Percentiles rank a stretch among this genome's conserved stretches.
These are phyloP conservation scores for Nematocida parisii DNA, from an alignment of 371 early-diverging fungal species.

Conservation along the genomic window DNA sequence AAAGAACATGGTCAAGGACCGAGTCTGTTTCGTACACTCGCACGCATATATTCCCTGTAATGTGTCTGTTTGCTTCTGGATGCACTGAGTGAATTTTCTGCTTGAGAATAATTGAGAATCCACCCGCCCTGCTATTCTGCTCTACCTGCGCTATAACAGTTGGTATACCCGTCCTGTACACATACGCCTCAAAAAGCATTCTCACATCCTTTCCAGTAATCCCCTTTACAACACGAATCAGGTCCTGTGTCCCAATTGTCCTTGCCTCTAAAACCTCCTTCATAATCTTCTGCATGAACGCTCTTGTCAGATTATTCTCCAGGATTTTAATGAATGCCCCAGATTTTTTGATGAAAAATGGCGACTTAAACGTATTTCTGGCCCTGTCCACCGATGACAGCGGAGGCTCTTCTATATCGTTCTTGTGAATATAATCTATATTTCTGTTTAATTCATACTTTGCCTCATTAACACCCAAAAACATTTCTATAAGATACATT, in stretches of 20 bases:
- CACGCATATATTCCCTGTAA: conserved; percentile 55
- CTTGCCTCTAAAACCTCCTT: conserved; percentile 36
- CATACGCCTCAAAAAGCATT: conserved; percentile 68
- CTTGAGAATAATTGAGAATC: conserved; percentile 59
- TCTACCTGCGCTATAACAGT: conserved; percentile 58
- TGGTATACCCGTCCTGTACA: conserved; percentile 65
- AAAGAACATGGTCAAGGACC: conserved; percentile 65
- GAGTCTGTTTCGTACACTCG: conserved; percentile 69
- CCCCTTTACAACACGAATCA: conserved; percentile 66
- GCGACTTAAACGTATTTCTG: conserved; percentile 35
- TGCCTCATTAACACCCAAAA: conserved; percentile 69
- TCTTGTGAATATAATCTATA: conserved; percentile 62
- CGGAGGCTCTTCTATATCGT: conserved; percentile 68
- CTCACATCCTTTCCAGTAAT: conserved; percentile 70
- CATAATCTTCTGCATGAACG: conserved; percentile 70
- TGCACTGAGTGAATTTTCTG: conserved; percentile 63
- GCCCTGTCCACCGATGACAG: conserved; percentile 55
- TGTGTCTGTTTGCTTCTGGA: conserved; percentile 53
- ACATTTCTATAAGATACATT: conserved; percentile 57
- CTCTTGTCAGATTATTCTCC: conserved; percentile 68
- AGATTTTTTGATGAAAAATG: conserved; percentile 67
- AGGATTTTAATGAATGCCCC: conserved; percentile 66
- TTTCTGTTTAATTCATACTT: conserved; percentile 62
- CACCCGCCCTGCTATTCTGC: conserved; percentile 65
- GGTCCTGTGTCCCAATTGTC: conserved; percentile 51